Evolutionary conservation across 139 green algal genomes (phyloP).

Genomic region (Trebouxia sp.): DNA sequence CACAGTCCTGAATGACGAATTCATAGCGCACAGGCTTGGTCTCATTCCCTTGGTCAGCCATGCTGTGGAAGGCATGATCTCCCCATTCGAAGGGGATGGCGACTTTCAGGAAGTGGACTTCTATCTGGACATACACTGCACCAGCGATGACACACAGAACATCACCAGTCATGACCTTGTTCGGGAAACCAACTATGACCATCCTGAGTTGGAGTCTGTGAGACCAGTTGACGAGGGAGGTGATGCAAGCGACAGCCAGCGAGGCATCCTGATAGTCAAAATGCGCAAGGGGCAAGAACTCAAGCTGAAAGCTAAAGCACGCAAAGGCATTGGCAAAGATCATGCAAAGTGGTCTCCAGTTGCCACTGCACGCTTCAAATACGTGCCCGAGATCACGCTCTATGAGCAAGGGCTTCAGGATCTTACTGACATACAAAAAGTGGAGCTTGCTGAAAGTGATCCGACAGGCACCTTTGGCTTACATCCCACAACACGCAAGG

Average conservation of each 20-base stretch:
- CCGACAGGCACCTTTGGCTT: constrained; percentile 76
- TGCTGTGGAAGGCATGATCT: constrained; percentile 61
- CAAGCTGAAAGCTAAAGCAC: constrained; percentile 78
- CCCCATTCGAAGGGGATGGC: constrained; percentile 50
- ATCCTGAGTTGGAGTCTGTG: neutral
- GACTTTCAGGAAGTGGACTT: constrained; percentile 62
- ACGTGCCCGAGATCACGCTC: constrained; percentile 63
- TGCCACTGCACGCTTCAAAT: constrained; percentile 81
- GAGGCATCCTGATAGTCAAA: constrained; percentile 75
- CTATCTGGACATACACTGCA: constrained; percentile 64
- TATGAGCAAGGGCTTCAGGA: constrained; percentile 23
- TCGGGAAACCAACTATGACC: neutral
- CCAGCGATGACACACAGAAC: constrained; percentile 63
- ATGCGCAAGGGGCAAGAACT: constrained; percentile 84
- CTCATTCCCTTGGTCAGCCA: constrained; percentile 86
- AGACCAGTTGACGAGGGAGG: neutral
- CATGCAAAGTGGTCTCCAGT: constrained; percentile 98
- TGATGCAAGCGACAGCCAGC: neutral
- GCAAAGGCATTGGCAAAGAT: constrained; percentile 96
- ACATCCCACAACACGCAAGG: neutral
- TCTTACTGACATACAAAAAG: constrained; percentile 69
- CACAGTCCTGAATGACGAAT: constrained; percentile 97
- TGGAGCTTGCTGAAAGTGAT: constrained; percentile 72
- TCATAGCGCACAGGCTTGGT: constrained; percentile 90
- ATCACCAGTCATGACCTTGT: constrained; percentile 67